Evolutionary conservation across 139 green algal genomes (phyloP).

Genomic region (Chlorella sp.): DNA sequence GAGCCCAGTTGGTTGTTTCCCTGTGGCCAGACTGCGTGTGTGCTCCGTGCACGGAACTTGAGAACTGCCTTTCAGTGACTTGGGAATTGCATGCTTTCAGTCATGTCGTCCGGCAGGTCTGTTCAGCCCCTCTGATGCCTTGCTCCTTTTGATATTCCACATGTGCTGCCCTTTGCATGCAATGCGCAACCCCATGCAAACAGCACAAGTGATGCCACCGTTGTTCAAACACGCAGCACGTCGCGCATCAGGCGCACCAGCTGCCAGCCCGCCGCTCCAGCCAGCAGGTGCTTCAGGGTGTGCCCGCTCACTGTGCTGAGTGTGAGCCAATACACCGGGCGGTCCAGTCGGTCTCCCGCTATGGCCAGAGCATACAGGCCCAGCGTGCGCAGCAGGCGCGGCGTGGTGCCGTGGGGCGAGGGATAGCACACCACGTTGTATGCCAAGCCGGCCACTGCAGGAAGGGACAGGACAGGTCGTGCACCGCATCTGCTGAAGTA

Average conservation of each 20-base stretch:
- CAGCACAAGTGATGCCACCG: no score
- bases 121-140: no score
- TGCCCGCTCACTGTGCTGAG: not conserved
- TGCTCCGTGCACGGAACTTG: no score
- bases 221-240: not conserved
- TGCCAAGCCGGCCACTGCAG: not conserved
- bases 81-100: no score
- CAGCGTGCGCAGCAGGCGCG: not conserved
- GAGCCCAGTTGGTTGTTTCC: slow-evolving; percentile 35
- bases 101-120: no score
- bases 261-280: not conserved
- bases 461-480: not conserved
- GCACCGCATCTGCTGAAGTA: no score
- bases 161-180: no score
- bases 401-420: no score
- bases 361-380: not conserved
- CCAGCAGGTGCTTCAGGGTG: slow-evolving; percentile 19
- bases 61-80: no score
- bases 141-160: no score
- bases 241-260: not conserved
- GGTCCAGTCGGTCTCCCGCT: not conserved
- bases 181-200: no score
- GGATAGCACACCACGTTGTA: not conserved
- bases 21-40: no score
- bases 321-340: not conserved